Evolutionary conservation across 805 yeast genomes (phyloP).

Genomic region (Ogataea paradorogensis): DNA sequence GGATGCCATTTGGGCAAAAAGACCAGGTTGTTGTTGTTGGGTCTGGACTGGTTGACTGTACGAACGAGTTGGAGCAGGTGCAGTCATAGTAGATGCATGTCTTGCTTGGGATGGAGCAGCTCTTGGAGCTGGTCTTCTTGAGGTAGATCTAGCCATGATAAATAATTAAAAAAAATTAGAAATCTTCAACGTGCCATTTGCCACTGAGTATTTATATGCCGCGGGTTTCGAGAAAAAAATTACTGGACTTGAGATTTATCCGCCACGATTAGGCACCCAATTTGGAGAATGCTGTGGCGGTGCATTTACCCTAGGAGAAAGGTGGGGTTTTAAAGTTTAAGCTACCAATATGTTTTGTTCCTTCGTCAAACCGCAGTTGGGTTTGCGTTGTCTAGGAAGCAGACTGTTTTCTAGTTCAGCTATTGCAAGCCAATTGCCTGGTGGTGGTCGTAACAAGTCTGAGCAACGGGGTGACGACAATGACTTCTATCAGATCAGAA

Average conservation of each 20-base stretch:
- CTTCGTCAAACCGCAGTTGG: neutral
- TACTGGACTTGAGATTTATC: neutral
- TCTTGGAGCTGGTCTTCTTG: slow-evolving; percentile 41
- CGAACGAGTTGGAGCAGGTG: slow-evolving; percentile 38
- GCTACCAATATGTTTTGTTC: slow-evolving; percentile 9
- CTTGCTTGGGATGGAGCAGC: slow-evolving; percentile 46
- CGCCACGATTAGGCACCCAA: too few relatives aligned
- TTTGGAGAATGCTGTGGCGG: too few relatives aligned
- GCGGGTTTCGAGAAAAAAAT: slow-evolving; percentile 8
- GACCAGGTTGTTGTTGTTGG: slow-evolving; percentile 70
- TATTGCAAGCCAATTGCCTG: neutral
- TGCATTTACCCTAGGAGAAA: neutral
- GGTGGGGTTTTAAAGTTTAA: slow-evolving; percentile 8
- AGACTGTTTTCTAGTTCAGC: neutral
- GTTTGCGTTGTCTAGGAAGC: neutral
- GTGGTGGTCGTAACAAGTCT: slow-evolving; percentile 10
- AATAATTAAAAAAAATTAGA: slow-evolving; percentile 5
- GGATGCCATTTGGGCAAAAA: slow-evolving; percentile 95
- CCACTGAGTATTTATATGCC: slow-evolving; percentile 8
- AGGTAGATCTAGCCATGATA: slow-evolving; percentile 36
- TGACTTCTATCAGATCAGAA: slow-evolving; percentile 30
- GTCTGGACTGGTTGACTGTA: slow-evolving; percentile 49
- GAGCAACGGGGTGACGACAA: slow-evolving; percentile 30
- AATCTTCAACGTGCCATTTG: slow-evolving; percentile 6
- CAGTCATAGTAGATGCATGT: slow-evolving; percentile 76